A percentile compares a stretch with the other conserved stretches of the same genome.
Conservation (phyloP, 106 monocot species). For the Platanthera zijinensis region DNA sequence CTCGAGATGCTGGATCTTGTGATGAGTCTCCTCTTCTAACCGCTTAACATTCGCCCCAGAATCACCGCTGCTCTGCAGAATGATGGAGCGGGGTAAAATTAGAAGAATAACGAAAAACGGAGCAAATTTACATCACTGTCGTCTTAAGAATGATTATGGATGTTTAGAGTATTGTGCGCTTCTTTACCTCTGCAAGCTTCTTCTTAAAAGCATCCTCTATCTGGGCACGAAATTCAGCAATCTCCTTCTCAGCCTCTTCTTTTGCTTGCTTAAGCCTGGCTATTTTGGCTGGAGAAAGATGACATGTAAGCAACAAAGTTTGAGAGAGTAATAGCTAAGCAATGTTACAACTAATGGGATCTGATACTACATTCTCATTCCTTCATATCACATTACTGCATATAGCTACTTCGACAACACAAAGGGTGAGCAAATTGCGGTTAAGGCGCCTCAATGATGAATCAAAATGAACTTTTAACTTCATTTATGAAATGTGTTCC, state of each 20-base stretch:
- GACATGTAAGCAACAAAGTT: background rate
- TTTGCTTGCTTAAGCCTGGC: slow-evolving; percentile 83
- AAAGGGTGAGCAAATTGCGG: no score
- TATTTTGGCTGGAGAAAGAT: slow-evolving; percentile 30
- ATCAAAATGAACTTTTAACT: no score
- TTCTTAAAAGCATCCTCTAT: slow-evolving; percentile 74
- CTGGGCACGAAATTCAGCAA: slow-evolving; percentile 61
- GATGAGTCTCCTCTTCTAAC: slow-evolving; percentile 55
- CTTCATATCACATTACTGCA: no score
- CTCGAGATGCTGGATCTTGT: slow-evolving; percentile 45
- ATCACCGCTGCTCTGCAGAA: slow-evolving; percentile 70
- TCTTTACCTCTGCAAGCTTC: slow-evolving; percentile 49
- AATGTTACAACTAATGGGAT: no score
- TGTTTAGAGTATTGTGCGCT: no score
- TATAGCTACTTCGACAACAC: no score
- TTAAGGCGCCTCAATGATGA: no score
- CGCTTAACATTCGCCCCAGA: slow-evolving; percentile 84
- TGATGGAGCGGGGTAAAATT: background rate
- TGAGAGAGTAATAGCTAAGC: background rate
- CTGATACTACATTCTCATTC: no score
- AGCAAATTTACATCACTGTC: background rate
- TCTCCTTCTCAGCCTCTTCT: slow-evolving; percentile 84
- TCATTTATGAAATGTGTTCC: no score
- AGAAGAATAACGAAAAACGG: background rate
- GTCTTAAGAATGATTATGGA: background rate